A percentile compares a stretch with the other conserved stretches of the same genome.
These are phyloP conservation scores for Immersiella caudata DNA, from an alignment of 495 filamentous ascomycete species.

Conservation along the genomic window DNA sequence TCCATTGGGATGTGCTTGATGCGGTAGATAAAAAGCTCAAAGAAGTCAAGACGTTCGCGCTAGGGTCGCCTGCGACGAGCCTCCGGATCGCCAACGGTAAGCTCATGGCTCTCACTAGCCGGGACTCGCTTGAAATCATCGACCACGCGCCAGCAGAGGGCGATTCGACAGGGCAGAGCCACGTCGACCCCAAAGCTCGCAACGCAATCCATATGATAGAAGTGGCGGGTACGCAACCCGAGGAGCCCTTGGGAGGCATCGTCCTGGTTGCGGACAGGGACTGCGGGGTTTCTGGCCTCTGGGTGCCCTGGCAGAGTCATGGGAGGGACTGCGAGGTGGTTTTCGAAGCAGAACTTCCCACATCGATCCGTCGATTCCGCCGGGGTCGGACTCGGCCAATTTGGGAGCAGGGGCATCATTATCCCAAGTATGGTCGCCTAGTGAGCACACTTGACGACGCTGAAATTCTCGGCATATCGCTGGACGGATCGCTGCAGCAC, in stretches of 20 bases:
- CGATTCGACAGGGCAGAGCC: conserved; percentile 31
- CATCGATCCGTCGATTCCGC: conserved; percentile 54
- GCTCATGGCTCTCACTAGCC: conserved; percentile 46
- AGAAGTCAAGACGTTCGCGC: conserved; percentile 36
- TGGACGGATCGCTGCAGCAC: conserved; percentile 67
- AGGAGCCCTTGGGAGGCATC: conserved; percentile 34
- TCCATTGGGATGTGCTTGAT: conserved; percentile 54
- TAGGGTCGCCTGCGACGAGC: conserved; percentile 49
- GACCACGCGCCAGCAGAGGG: conserved; percentile 34
- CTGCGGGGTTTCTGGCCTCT: conserved; percentile 54
- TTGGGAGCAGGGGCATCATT: conserved; percentile 38
- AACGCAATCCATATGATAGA: conserved; percentile 45
- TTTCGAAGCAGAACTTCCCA: conserved; percentile 54
- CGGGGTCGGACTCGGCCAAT: conserved; percentile 47
- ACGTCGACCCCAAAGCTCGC: conserved; percentile 44
- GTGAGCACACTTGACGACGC: conserved; percentile 36
- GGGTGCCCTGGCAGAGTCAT: conserved; percentile 45
- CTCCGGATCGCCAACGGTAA: conserved; percentile 44
- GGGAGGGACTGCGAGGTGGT: conserved; percentile 48
- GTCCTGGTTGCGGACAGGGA: conserved; percentile 51
- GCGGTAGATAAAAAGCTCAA: conserved; percentile 47
- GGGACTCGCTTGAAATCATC: conserved; percentile 52
- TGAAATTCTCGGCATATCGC: conserved; percentile 62
- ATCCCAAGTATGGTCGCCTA: conserved; percentile 35
- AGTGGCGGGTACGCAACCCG: conserved; percentile 29